Evolutionary conservation across 495 filamentous ascomycete species (phyloP), one percentile per base, ranked within the genome.

Genomic region (Podospora comata): DNA sequence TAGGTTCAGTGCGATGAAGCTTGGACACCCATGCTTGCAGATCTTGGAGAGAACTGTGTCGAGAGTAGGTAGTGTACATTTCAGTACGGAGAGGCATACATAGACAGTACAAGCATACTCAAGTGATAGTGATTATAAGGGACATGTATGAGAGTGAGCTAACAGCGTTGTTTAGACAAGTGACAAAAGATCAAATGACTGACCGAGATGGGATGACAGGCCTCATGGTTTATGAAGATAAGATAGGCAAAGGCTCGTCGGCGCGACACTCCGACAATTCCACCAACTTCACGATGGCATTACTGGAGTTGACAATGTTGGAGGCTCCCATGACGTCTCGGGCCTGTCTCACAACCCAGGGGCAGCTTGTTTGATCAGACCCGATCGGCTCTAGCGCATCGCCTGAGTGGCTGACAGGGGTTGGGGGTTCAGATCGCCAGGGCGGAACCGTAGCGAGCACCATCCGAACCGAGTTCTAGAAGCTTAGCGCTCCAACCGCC

Each of bases 361-460:
- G 27, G 34, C 26, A 28, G 65, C 61, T 58, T 57, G 74, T 76
- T 76, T 76, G 74, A 76, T 73, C 65, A 32, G 59, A 48, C 68
- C 72, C 60, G 68, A 70, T 68, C 67, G 23, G 73, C 68, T 67
- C 48, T 72, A 77, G 68, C 70, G 73, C 65, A 19, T 69, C 53
- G 59, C 60, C 63, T 59, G 64, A 76, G 69, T 76, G 74, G 73
- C 71, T 69, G 65, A 67, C 69, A 75, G 71, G 71, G 73, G 23
- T 23, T 23, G 23, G 23, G 23, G 23, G 65, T 19, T 20, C 2
- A 20, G 66, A 70, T 74, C 62, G 62, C 71, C 55, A 70, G 69
- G 63, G 64, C 60, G 67, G 18, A 4, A 59, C 69, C 67, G 73
- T 70, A 74, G 72, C 74, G 74, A 75, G 73, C 30, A 53, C 20